A percentile compares a stretch with the other conserved stretches of the same genome.
Evolutionary conservation across 129 eudicot species (phyloP).

Genomic region (Mikania micrantha): DNA sequence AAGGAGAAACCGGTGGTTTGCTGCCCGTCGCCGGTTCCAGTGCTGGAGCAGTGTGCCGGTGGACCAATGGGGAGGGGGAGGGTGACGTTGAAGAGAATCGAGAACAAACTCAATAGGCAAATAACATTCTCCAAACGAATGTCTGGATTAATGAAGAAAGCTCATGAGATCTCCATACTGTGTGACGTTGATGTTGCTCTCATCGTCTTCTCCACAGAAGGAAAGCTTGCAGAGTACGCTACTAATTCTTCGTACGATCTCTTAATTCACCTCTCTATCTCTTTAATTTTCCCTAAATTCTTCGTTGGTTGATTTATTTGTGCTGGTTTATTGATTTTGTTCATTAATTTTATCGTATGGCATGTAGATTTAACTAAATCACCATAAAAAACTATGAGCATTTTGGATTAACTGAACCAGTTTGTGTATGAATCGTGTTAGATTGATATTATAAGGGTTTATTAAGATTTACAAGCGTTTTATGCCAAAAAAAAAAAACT

Average conservation of each 20-base stretch:
- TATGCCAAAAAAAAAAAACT: background rate
- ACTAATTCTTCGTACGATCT: conserved; percentile 25
- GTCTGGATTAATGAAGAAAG: conserved; percentile 34
- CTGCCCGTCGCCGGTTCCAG: background rate
- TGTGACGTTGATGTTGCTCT: conserved; percentile 35
- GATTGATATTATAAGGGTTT: background rate
- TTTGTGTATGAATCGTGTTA: background rate
- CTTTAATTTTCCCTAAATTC: background rate
- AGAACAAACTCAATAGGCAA: conserved; percentile 33
- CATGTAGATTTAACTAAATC: background rate
- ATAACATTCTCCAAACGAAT: conserved; percentile 33
- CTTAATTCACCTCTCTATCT: background rate
- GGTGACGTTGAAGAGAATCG: conserved; percentile 32
- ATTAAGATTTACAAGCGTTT: background rate
- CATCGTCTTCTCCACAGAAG: conserved; percentile 33
- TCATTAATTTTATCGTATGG: background rate
- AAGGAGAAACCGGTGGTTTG: background rate
- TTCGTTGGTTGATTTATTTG: background rate
- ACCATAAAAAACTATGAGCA: background rate
- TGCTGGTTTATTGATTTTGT: background rate
- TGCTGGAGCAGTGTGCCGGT: no score
- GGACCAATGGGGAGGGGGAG: conserved; percentile 32
- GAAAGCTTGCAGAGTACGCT: conserved; percentile 33
- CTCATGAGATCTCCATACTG: conserved; percentile 33
- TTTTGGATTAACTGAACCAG: background rate